Evolutionary conservation across 179 eudicot species (phyloP), one percentile per base, ranked within the genome.

Genomic region (Silene noctiflora): DNA sequence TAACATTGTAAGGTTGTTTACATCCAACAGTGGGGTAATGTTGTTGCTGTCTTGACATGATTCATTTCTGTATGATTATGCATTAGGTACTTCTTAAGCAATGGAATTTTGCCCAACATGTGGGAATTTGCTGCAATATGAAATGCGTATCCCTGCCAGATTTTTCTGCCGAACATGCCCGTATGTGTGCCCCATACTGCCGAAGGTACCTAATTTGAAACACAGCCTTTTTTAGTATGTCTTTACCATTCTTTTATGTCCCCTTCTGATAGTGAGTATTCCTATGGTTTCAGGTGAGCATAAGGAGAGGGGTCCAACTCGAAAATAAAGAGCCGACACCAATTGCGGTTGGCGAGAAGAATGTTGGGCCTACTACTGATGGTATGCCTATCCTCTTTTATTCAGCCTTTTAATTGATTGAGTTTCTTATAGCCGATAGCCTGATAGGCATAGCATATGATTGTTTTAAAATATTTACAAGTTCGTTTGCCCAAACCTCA

Each of bases 41-140:
- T 53, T 11, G 56, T 53, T 13, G 19, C 58, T 3, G 19, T 13
- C 2, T 8, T 53, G 19, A 12, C 17, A 3, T 53, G 58, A 53
- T 14, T 53, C 14, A 16, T 53, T 21, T 22, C 12, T 56, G 44
- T 76, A 16, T 76, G 67, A 67, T 76, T 27, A 14, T 53, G 39
- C 66, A 76, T 39, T 22, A 31, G 70, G 13, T 46, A 42, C 21
- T 55, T 77, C 42, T 21, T 19, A 13, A 20, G 55, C 44, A 68
- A 84, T 81, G 87, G 87, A 84, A 69, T 84, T 81, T 51, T 84
- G 87, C 73, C 87, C 87, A 6, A 76, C 75, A 19, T 84, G 87
- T 71, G 83, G 77, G 27, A 84, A 79, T 72, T 19, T 79, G 69
- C 58, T 82, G 74, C 87, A 84, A 33, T 84, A 74, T 73, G 82